These are phyloP conservation scores for Vaccinium macrocarpon DNA, from an alignment of 148 eudicot genomes.

Conservation along the genomic window DNA sequence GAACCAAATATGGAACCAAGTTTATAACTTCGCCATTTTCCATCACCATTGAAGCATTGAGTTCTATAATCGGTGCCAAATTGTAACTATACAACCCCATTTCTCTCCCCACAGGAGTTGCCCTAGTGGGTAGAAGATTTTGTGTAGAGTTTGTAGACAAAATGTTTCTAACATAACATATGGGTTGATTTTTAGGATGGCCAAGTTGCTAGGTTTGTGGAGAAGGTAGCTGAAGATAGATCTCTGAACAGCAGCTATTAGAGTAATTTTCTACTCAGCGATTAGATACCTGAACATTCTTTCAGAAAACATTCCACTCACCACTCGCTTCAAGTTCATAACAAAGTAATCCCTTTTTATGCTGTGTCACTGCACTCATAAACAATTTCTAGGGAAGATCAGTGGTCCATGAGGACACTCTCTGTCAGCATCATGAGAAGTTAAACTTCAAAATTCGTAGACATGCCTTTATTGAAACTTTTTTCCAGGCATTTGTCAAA, in stretches of 20 bases:
- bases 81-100: too few relatives aligned
- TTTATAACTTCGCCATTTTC: too few relatives aligned
- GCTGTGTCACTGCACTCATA: neutral
- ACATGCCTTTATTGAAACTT: neutral
- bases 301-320: neutral
- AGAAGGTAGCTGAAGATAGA: neutral
- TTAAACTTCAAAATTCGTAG: neutral
- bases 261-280: neutral
- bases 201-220: neutral
- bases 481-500: neutral
- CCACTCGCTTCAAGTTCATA: neutral
- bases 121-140: neutral
- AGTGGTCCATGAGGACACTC: neutral
- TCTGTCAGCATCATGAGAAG: neutral
- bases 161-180: neutral
- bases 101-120: too few relatives aligned
- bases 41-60: too few relatives aligned
- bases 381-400: neutral
- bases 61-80: too few relatives aligned
- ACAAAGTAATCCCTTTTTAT: neutral
- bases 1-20: too few relatives aligned
- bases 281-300: neutral
- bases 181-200: slow-evolving; percentile 3
- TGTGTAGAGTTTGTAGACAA: neutral
- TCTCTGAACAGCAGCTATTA: neutral